phyloP scores from a whole-genome alignment of 2,329 filamentous ascomycete species.

The Fusarium anthophilum region DNA sequence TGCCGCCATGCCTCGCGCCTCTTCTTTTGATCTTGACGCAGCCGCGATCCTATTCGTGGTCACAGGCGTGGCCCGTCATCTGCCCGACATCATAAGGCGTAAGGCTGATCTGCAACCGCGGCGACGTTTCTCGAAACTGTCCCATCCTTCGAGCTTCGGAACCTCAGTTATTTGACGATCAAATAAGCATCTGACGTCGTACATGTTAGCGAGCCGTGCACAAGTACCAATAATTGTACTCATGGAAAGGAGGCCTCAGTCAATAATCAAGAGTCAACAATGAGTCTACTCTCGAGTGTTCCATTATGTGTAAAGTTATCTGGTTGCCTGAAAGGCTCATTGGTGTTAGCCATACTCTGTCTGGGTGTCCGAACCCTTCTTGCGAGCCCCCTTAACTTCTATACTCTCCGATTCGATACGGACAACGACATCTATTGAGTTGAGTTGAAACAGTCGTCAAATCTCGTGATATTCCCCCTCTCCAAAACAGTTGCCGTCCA shows the following conservation, averaged over 20 bases:
- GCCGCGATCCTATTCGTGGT: slow-evolving; percentile 26
- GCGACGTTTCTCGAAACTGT: slow-evolving; percentile 20
- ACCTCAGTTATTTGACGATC: slow-evolving; percentile 17
- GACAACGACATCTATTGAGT: slow-evolving; percentile 27
- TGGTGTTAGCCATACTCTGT: slow-evolving; percentile 15
- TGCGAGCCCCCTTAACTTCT: slow-evolving; percentile 24
- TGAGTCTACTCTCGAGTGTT: slow-evolving; percentile 26
- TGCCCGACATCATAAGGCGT: slow-evolving; percentile 21
- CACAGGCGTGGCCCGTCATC: slow-evolving; percentile 26
- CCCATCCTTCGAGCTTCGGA: slow-evolving; percentile 22
- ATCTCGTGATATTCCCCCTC: slow-evolving; percentile 38
- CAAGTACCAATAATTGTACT: slow-evolving; percentile 7
- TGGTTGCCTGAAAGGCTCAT: slow-evolving; percentile 33
- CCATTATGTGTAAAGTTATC: slow-evolving; percentile 37
- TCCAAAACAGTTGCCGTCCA: slow-evolving; percentile 18
- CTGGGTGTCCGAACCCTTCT: slow-evolving; percentile 19
- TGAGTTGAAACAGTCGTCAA: slow-evolving; percentile 33
- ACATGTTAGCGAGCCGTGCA: slow-evolving; percentile 4
- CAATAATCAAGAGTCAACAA: not conserved
- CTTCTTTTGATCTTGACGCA: slow-evolving; percentile 19
- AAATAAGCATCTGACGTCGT: slow-evolving; percentile 32
- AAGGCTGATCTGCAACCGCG: slow-evolving; percentile 37
- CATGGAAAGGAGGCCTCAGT: slow-evolving; percentile 37
- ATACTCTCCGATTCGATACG: slow-evolving; percentile 17
- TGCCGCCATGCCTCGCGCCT: slow-evolving; percentile 23